phyloP scores from a whole-genome alignment of 2,329 filamentous ascomycete genomes.

The Diaporthe aspalathi region DNA sequence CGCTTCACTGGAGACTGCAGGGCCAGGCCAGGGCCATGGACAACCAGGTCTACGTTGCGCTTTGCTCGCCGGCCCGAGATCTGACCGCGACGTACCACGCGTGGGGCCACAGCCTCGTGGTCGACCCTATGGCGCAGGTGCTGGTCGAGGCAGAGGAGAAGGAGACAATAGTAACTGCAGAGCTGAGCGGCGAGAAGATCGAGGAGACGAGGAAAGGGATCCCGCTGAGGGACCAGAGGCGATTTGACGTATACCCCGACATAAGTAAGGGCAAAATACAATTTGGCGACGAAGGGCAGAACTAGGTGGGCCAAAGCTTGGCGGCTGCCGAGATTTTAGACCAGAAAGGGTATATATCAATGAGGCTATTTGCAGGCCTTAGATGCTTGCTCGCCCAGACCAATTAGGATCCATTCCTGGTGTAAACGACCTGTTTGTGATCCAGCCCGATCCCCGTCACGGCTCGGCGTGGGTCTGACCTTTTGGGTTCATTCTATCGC shows the following conservation, averaged over 20 bases:
- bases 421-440: background rate
- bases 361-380: slow-evolving; percentile 8
- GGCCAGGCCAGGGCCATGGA: slow-evolving; percentile 88
- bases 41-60: slow-evolving; percentile 92
- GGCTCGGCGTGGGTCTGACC: background rate
- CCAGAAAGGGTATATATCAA: slow-evolving; percentile 25
- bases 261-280: slow-evolving; percentile 71
- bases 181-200: slow-evolving; percentile 76
- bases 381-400: slow-evolving; percentile 1
- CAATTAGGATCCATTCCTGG: slow-evolving; percentile 7
- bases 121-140: slow-evolving; percentile 88
- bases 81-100: slow-evolving; percentile 83
- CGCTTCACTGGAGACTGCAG: slow-evolving; percentile 89
- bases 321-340: slow-evolving; percentile 1
- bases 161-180: slow-evolving; percentile 80
- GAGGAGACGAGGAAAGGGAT: slow-evolving; percentile 83
- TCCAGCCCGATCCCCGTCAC: background rate
- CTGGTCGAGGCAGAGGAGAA: slow-evolving; percentile 80
- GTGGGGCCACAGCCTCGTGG: slow-evolving; percentile 90
- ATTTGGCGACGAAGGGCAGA: slow-evolving; percentile 36
- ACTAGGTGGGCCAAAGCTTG: background rate
- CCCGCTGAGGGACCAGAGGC: slow-evolving; percentile 83
- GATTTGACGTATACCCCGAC: slow-evolving; percentile 97
- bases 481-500: background rate
- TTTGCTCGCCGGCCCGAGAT: slow-evolving; percentile 92